Evolutionary conservation across 2,329 filamentous ascomycete species (phyloP), one percentile per base, ranked within the genome.

Genomic region (Hawksworthiomyces lignivorus): DNA sequence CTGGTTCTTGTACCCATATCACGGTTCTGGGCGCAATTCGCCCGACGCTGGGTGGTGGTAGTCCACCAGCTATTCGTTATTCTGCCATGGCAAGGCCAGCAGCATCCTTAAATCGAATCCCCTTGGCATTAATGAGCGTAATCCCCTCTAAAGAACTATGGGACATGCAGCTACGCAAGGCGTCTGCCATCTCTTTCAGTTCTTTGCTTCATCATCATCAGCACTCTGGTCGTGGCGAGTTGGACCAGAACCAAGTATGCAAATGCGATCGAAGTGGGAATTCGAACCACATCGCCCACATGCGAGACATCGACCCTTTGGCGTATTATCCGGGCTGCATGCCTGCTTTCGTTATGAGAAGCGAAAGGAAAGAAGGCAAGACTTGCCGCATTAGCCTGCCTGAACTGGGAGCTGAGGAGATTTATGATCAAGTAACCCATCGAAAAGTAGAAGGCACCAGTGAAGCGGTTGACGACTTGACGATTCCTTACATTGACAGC

Each of bases 201-300:
- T 5, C n/a, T 14, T 8, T 18, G 27, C n/a, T n/a, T n/a, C n/a
- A n/a, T n/a, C 31, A 46, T 48, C 54, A 51, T 58, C 59, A 64
- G 68, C 67, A 67, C 5, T 15, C 7, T 71, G 62, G 62, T 64
- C 59, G 53, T 54, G 63, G 68, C 72, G 62, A 70, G 67, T 69
- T 67, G 69, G 46, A 48, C 48, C 56, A 47, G 8, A 12, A 8
- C 8, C n/a, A n/a, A n/a, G n/a, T n/a, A n/a, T n/a, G n/a, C n/a
- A n/a, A n/a, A n/a, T n/a, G n/a, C n/a, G n/a, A n/a, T n/a, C n/a
- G n/a, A n/a, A n/a, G n/a, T n/a, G n/a, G n/a, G n/a, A 26, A 26
- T 12, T 8, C 24, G 8, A 8, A 8, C 8, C 8, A 8, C 24
- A 12, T 8, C 8, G 2, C 2, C 24, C 2, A 8, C 24, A 12